A percentile compares a stretch with the other conserved stretches of the same genome.
Conservation (phyloP, 192 early-diverging fungal genomes). For the Jimgerdemannia flammicorona region DNA sequence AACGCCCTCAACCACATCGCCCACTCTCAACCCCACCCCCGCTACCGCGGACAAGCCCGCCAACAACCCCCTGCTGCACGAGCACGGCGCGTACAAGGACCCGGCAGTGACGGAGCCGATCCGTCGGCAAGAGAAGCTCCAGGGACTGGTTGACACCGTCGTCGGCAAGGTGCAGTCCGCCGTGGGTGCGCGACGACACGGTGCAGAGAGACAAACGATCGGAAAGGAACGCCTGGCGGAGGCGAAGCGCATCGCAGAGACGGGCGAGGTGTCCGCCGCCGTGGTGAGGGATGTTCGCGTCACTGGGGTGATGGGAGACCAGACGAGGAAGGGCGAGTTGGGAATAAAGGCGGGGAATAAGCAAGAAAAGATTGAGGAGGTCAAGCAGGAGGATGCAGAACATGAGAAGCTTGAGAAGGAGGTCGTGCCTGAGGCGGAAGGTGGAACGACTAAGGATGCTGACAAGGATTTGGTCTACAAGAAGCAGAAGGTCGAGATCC, state of each 20-base stretch:
- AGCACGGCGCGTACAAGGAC: not conserved
- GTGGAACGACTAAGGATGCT: too few species aligned
- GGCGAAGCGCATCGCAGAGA: not conserved
- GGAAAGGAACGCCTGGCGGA: not conserved
- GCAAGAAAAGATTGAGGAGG: not conserved
- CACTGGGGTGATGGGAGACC: not conserved
- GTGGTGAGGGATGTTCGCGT: not conserved
- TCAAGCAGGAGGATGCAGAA: too few species aligned
- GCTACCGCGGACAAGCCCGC: not conserved
- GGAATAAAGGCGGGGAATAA: not conserved
- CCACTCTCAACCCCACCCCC: not conserved
- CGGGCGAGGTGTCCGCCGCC: not conserved
- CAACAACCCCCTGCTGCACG: not conserved
- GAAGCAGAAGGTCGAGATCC: too few species aligned
- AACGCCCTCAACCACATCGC: too few species aligned
- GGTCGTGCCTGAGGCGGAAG: too few species aligned
- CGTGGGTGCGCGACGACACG: not conserved
- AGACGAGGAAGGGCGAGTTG: not conserved
- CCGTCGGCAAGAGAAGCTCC: not conserved
- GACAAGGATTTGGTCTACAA: too few species aligned
- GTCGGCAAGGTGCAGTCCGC: not conserved
- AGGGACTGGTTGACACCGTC: not conserved
- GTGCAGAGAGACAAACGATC: not conserved
- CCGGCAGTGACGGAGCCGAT: not conserved
- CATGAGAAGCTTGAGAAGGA: too few species aligned